Evolutionary conservation across 2,329 filamentous ascomycete genomes (phyloP).

Genomic region (Clonostachys rhizophaga): DNA sequence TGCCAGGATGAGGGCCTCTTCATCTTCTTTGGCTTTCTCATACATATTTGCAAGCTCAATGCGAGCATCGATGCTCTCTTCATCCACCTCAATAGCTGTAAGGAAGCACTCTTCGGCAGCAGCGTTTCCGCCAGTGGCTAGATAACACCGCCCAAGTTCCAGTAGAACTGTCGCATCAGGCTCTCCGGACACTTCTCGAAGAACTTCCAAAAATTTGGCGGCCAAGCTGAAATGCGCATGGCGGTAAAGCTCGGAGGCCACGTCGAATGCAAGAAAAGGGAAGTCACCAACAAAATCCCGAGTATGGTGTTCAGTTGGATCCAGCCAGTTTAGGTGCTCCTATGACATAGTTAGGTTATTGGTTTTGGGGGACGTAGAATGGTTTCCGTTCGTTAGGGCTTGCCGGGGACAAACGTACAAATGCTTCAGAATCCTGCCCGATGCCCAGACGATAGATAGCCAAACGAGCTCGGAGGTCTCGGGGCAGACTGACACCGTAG

Average conservation of each 20-base stretch:
- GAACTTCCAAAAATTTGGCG: constrained; percentile 50
- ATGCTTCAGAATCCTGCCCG: constrained; percentile 65
- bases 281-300: constrained; percentile 56
- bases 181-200: constrained; percentile 41
- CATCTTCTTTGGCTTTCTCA: constrained; percentile 66
- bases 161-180: constrained; percentile 48
- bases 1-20: constrained; percentile 72
- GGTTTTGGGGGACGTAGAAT: neutral
- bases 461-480: constrained; percentile 80
- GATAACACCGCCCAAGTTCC: constrained; percentile 64
- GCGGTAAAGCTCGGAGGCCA: constrained; percentile 38
- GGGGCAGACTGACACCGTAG: constrained; percentile 71
- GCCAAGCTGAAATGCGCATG: constrained; percentile 27
- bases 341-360: constrained; percentile 18
- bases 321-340: constrained; percentile 66
- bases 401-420: constrained; percentile 45
- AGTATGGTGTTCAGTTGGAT: constrained; percentile 50
- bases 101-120: constrained; percentile 77
- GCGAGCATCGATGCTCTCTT: constrained; percentile 69
- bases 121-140: constrained; percentile 54
- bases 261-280: constrained; percentile 73
- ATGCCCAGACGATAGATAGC: constrained; percentile 77
- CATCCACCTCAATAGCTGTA: constrained; percentile 67
- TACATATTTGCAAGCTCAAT: constrained; percentile 81
- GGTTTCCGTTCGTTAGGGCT: neutral